These are phyloP conservation scores for Bryum argenteum DNA, from an alignment of 225 moss, liverwort and hornwort species.

Conservation along the genomic window DNA sequence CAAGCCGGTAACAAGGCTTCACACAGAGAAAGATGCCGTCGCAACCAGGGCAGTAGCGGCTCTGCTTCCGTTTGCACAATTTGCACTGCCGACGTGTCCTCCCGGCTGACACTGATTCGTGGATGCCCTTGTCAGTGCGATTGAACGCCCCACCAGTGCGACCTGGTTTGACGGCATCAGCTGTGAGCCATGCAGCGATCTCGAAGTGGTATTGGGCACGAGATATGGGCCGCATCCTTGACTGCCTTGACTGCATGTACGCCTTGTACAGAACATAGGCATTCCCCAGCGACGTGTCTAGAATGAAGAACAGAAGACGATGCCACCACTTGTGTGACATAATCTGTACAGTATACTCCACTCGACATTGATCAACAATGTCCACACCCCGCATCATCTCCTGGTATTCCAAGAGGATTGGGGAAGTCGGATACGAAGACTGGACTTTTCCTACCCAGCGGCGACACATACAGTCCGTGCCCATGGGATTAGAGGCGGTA, in stretches of 20 bases:
- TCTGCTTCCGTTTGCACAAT: not conserved
- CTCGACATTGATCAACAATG: no score
- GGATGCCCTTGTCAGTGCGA: not conserved
- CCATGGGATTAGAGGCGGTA: no score
- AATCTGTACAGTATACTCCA: no score
- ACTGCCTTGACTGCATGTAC: no score
- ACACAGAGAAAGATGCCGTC: not conserved
- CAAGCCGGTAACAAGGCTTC: not conserved
- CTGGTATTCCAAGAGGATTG: no score
- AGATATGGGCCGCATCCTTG: not conserved
- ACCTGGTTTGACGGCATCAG: not conserved
- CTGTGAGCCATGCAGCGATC: not conserved
- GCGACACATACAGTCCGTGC: no score
- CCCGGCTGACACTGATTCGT: not conserved
- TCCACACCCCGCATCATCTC: no score
- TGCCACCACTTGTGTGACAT: constrained; percentile 8
- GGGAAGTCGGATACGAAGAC: no score
- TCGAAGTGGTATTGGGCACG: not conserved
- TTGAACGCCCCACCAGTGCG: not conserved
- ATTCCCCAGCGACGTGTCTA: not conserved
- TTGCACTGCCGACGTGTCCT: rapidly evolving
- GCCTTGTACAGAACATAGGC: not conserved
- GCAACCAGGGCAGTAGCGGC: not conserved
- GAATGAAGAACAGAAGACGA: not conserved
- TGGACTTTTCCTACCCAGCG: no score